A percentile compares a stretch with the other conserved stretches of the same genome.
These are phyloP conservation scores for Euphorbia celastroides DNA, from an alignment of 441 rosid species.

Conservation along the genomic window DNA sequence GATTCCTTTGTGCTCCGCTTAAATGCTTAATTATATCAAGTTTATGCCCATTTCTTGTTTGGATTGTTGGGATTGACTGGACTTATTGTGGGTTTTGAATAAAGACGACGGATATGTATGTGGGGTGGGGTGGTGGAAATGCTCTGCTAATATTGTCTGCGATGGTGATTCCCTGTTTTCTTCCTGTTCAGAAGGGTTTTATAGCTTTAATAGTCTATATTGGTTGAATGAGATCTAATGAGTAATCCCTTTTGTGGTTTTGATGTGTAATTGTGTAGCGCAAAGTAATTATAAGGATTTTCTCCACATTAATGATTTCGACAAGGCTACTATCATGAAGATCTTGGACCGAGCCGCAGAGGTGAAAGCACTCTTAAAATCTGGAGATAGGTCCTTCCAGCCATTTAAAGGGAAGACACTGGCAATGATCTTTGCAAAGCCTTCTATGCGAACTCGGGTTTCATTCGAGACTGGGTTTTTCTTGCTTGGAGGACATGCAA, in stretches of 20 bases:
- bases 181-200: not conserved
- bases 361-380: conserved; percentile 50
- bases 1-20: not conserved
- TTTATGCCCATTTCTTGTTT: not conserved
- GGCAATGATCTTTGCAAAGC: conserved; percentile 98
- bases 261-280: conserved; percentile 30
- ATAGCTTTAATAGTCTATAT: not conserved
- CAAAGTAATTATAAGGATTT: conserved; percentile 55
- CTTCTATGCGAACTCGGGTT: conserved; percentile 95
- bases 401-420: conserved; percentile 94
- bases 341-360: conserved; percentile 73
- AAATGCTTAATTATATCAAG: too few species aligned
- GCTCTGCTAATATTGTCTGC: too few species aligned
- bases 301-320: conserved; percentile 81
- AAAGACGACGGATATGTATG: too few species aligned
- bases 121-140: too few species aligned
- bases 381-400: conserved; percentile 62
- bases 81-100: not conserved
- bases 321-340: conserved; percentile 64
- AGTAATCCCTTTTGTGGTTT: conserved; percentile 1
- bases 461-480: conserved; percentile 94
- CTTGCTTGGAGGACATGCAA: conserved; percentile 95
- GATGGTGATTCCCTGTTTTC: not conserved
- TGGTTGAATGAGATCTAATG: not conserved
- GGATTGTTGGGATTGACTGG: not conserved